Evolutionary conservation across 352 stramenopile species (phyloP), one percentile per base, ranked within the genome.

Genomic region (Globisporangium cystogenes): DNA sequence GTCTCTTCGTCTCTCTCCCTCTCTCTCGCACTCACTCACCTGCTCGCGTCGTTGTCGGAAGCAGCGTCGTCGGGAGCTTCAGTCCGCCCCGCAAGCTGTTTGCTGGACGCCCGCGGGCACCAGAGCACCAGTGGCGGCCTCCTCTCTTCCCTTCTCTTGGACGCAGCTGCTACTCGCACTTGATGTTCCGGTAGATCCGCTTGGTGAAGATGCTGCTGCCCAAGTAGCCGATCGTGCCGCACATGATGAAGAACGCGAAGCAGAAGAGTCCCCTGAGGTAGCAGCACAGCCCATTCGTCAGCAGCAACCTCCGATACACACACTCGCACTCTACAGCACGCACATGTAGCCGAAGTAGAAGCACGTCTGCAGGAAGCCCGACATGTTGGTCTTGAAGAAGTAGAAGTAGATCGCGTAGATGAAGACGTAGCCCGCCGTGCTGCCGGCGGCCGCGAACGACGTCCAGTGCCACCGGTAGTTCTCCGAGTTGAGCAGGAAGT

Each of bases 401-500:
- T 98, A 99, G 76, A 99, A 99, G 78, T 99, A 99, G 59, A 99
- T 91, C 47, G 91, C 87, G 80, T 99, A 99, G 51, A 99, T 54
- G 72, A 99, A 99, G 24, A 99, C 96, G 72, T 99, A 99, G 36
- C 84, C 63, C 23, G 95, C 90, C 2, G 95, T 99, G 43, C 79
- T 97, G 15, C 84, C 96, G 15, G 94, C 93, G 1, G 91, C 95
- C 11, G 89, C 76, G 59, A 99, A 99, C 7, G 95, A 94, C 27
- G 96, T 97, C 97, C 97, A 99, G 73, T 99, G 96, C 97, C 97
- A 99, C 43, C 97, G 84, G 71, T 99, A 99, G 74, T 99, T 99
- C 71, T 99, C 97, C 29, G 93, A 84, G 65, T 99, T 99, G 33
- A 99, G 76, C 55, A 98, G 74, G 59, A 99, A 98, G 73, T 99